Conservation (phyloP, 495 filamentous ascomycete genomes). For the Oidiodendron maius region DNA sequence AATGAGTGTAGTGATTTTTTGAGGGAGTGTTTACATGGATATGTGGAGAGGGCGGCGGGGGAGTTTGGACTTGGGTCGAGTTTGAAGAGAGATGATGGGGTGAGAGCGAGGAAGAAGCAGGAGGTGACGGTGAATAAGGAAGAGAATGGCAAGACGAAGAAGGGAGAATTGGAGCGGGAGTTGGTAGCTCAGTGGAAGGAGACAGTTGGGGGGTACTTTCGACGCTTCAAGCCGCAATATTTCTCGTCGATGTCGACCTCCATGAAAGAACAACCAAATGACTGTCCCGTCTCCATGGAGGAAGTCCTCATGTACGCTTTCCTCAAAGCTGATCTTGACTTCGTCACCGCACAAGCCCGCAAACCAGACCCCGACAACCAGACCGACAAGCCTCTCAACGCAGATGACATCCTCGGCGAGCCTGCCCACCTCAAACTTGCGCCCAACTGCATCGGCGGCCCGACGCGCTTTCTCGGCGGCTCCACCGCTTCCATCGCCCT, state of each 20-base stretch:
- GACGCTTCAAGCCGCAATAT: conserved; percentile 74
- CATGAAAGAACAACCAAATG: conserved; percentile 3
- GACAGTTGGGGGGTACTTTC: conserved; percentile 90
- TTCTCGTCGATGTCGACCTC: conserved; percentile 29
- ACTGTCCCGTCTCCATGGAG: conserved; percentile 42
- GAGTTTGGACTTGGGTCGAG: conserved; percentile 72
- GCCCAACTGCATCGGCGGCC: conserved; percentile 58
- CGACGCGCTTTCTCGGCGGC: conserved; percentile 80
- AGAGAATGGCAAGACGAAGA: conserved; percentile 35
- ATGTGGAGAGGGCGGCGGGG: conserved; percentile 73
- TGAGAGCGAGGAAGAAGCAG: conserved; percentile 27
- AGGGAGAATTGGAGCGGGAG: conserved; percentile 53
- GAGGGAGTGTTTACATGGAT: conserved; percentile 76
- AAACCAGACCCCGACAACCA: conserved; percentile 63
- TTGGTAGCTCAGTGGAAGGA: conserved; percentile 75
- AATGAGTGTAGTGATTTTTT: conserved; percentile 83
- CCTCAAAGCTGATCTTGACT: conserved; percentile 85
- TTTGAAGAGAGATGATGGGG: conserved; percentile 35
- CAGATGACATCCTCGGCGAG: conserved; percentile 69
- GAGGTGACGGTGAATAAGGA: conserved; percentile 33
- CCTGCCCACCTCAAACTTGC: conserved; percentile 47
- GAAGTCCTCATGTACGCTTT: conserved; percentile 83
- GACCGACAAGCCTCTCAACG: conserved; percentile 70
- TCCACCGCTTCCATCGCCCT: conserved; percentile 85
- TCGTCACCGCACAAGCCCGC: conserved; percentile 76